Conservation (phyloP, 345 rosid species). For the Anastatica hierochuntica region DNA sequence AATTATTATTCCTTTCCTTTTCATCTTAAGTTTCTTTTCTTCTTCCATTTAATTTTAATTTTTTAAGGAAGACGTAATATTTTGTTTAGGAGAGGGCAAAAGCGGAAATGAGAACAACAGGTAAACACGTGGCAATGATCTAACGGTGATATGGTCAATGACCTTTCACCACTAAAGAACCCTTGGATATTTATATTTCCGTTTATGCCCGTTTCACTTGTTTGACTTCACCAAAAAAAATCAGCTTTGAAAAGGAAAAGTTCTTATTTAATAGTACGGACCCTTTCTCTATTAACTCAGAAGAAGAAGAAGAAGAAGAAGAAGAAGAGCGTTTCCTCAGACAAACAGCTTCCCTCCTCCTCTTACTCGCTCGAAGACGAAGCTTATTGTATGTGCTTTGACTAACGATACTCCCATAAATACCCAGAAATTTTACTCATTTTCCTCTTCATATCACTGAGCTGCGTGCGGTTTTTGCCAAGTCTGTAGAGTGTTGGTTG, state of each 20-base stretch:
- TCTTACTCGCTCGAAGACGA: not conserved
- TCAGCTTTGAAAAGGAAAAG: too few species aligned
- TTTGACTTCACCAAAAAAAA: too few species aligned
- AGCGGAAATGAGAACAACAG: not conserved
- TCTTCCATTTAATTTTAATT: too few species aligned
- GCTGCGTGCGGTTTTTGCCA: slow-evolving; percentile 5
- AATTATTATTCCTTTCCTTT: not conserved
- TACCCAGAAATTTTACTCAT: too few species aligned
- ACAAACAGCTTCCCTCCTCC: not conserved
- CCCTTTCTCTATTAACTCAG: not conserved
- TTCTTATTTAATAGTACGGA: not conserved
- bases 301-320: not conserved
- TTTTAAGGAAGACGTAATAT: too few species aligned
- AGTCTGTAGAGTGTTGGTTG: not conserved
- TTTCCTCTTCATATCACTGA: slow-evolving; percentile 1
- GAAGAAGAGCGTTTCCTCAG: not conserved
- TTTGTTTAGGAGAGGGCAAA: slow-evolving; percentile 5
- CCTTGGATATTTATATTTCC: not conserved
- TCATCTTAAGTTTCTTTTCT: not conserved
- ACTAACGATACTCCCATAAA: not conserved
- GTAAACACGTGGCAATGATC: slow-evolving; percentile 8
- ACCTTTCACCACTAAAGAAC: not conserved
- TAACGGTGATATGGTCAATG: not conserved
- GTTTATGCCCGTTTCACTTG: slow-evolving; percentile 17
- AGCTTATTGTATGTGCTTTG: not conserved